A percentile compares a stretch with the other conserved stretches of the same genome.
Conservation (phyloP, 441 rosid genomes). For the Brassica hybrid region DNA sequence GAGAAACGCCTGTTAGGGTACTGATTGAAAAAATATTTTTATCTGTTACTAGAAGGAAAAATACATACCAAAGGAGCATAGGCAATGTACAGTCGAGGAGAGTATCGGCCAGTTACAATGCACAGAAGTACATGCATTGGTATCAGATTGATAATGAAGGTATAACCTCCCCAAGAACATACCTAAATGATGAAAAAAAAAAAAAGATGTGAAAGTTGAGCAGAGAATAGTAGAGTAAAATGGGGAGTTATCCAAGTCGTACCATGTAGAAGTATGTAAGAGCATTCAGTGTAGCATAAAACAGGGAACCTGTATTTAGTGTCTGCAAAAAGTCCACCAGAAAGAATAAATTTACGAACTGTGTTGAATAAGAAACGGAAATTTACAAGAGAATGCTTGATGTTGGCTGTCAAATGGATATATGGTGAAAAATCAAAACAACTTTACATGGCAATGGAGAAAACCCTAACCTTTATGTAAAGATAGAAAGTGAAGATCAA, state of each 20-base stretch:
- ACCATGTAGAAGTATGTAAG: constrained; percentile 97
- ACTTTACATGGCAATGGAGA: constrained; percentile 13
- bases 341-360: constrained; percentile 20
- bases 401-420: constrained; percentile 15
- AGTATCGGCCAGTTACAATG: constrained; percentile 95
- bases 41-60: constrained; percentile 5
- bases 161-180: constrained; percentile 99
- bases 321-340: constrained; percentile 66
- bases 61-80: constrained; percentile 97
- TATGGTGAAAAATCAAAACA: constrained; percentile 8
- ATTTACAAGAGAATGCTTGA: constrained; percentile 25
- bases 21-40: neutral
- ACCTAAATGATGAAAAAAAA: constrained; percentile 58
- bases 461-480: constrained; percentile 81
- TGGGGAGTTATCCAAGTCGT: constrained; percentile 37
- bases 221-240: constrained; percentile 31
- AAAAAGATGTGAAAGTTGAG: neutral
- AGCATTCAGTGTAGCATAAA: constrained; percentile 95
- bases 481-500: constrained; percentile 95
- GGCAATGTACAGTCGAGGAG: constrained; percentile 90
- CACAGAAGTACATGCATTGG: constrained; percentile 98
- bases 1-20: neutral
- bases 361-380: constrained; percentile 11
- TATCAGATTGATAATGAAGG: constrained; percentile 96
- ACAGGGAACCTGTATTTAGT: constrained; percentile 96